Percentiles rank a stretch among this genome's conserved stretches.
phyloP scores from a whole-genome alignment of 768 basidiomycete species.

The Kwoniella sp. region DNA sequence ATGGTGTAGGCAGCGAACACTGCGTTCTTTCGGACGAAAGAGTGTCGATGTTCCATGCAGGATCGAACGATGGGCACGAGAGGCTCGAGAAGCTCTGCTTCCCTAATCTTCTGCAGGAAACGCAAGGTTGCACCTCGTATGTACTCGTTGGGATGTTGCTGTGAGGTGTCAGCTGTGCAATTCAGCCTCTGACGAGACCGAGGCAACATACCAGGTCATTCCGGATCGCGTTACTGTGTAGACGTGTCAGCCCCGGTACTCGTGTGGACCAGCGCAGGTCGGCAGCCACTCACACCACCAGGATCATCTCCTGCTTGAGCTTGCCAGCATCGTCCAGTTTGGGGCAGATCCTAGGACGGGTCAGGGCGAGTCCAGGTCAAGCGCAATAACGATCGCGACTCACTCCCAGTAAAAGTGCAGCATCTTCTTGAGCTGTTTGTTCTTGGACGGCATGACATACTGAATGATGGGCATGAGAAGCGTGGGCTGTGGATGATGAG shows the following conservation, averaged over 20 bases:
- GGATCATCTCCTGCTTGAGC: slow-evolving; percentile 98
- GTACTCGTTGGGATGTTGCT: slow-evolving; percentile 99
- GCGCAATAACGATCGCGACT: no score
- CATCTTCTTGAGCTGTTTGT: slow-evolving; percentile 95
- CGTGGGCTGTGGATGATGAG: slow-evolving; percentile 59
- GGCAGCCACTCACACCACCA: slow-evolving; percentile 91
- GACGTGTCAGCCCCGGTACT: slow-evolving; percentile 1
- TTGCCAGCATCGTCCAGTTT: slow-evolving; percentile 96
- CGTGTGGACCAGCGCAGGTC: neutral
- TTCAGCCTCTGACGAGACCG: neutral
- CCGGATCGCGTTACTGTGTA: slow-evolving; percentile 81
- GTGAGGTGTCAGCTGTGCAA: neutral
- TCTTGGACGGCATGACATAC: slow-evolving; percentile 89
- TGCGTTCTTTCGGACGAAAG: slow-evolving; percentile 96
- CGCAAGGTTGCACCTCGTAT: slow-evolving; percentile 96
- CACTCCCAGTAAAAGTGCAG: slow-evolving; percentile 55
- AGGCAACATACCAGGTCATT: slow-evolving; percentile 79
- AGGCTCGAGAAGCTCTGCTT: slow-evolving; percentile 89
- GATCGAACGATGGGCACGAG: slow-evolving; percentile 87
- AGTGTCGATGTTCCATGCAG: slow-evolving; percentile 94
- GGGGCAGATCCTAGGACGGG: slow-evolving; percentile 70
- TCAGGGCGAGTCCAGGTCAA: neutral
- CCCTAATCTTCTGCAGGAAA: slow-evolving; percentile 93
- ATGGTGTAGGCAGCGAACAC: slow-evolving; percentile 94
- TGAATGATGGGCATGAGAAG: slow-evolving; percentile 98